Evolutionary conservation across 2,329 filamentous ascomycete species (phyloP), one percentile per base, ranked within the genome.

Genomic region (Gyromitra esculenta): DNA sequence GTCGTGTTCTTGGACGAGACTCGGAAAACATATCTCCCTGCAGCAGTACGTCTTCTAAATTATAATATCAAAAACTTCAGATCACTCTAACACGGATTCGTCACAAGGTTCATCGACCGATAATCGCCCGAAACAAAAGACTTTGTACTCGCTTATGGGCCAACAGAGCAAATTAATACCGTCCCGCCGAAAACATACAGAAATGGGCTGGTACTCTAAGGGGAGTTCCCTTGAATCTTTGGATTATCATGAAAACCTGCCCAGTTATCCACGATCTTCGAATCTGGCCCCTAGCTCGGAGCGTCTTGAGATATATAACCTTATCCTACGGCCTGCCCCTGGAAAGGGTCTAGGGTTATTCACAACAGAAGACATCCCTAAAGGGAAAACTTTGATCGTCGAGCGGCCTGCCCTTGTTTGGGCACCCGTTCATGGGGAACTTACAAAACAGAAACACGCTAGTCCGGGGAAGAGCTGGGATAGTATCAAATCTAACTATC

Each of bases 371-470:
- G 54, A 69, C 35, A 60, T 69, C 11, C 66, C n/a, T 2, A 69
- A 60, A 50, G 66, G 66, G 25, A 25, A 39, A 13, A 60, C 54
- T 60, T 11, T 69, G n/a, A 52, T 69, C 5, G 50, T 60, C 11
- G 66, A 69, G 35, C 39, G 66, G 31, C 66, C 66, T 41, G 31
- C 41, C 21, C 66, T 69, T 39, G 41, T 69, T 60, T 50, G 56
- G 41, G 43, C 54, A 60, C 41, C 54, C 8, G 43, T 21, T 15
- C 41, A 50, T 5, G 54, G 9, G 41, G 66, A 69, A 25, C 31
- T 69, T 31, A 37, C 60, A 8, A 59, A 50, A 1, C 25, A 41
- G 39, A 69, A 69, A 39, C 54, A 69, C 50, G 41, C 54, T 52
- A 60, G 50, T 37, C 41, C 54, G 31, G 66, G 60, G 4, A 31